Evolutionary conservation across 2,329 filamentous ascomycete genomes (phyloP).

Genomic region (Hymenotorrendiella dingleyae): DNA sequence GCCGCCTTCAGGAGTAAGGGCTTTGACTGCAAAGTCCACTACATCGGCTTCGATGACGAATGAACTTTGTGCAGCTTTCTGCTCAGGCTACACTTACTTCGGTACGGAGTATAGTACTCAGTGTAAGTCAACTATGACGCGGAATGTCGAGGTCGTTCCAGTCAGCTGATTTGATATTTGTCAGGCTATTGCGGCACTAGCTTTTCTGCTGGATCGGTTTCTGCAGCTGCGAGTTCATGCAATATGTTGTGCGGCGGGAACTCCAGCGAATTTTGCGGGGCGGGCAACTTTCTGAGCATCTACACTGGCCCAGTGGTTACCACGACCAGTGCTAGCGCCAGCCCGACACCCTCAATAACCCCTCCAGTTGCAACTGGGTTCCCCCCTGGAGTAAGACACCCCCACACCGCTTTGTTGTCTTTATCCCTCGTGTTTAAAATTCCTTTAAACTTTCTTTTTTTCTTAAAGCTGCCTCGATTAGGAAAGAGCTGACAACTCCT

Average conservation of each 20-base stretch:
- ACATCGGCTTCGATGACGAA: conserved; percentile 26
- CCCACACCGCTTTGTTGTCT: no score
- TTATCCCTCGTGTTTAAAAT: no score
- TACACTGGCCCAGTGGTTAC: conserved; percentile 14
- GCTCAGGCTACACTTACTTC: conserved; percentile 24
- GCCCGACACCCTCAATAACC: conserved; percentile 1
- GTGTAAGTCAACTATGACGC: no score
- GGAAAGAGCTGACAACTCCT: no score
- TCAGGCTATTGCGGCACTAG: conserved; percentile 25
- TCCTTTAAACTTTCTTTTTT: no score
- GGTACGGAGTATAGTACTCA: conserved; percentile 26
- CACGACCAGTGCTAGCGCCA: not conserved
- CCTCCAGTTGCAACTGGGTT: conserved; percentile 16
- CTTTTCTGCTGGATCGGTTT: conserved; percentile 18
- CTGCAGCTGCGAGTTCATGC: conserved; percentile 18
- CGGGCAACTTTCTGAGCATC: conserved; percentile 17
- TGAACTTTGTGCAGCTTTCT: conserved; percentile 21
- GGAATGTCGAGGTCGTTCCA: no score
- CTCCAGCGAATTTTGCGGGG: conserved; percentile 30
- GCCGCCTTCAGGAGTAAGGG: conserved; percentile 37
- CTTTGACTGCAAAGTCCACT: conserved; percentile 31
- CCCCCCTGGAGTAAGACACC: conserved; percentile 20
- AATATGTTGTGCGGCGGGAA: conserved; percentile 28
- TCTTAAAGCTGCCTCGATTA: no score
- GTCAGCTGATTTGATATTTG: not conserved